Conservation (phyloP, 2,329 filamentous ascomycete species). For the Talaromyces sp. region DNA sequence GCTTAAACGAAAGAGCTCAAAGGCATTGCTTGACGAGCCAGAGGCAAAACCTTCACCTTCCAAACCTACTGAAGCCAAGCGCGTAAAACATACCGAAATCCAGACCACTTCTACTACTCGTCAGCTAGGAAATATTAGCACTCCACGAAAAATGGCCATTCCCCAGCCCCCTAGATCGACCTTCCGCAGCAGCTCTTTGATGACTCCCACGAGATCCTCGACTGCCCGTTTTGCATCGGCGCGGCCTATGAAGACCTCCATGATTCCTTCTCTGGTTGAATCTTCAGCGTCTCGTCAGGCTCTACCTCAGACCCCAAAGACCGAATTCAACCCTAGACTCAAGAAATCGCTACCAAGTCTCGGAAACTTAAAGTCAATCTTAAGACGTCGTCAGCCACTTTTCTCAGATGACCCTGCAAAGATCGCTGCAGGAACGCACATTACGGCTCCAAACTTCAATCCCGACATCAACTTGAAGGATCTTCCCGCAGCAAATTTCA, state of each 20-base stretch:
- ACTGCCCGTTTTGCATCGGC: constrained; percentile 60
- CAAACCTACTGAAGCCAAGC: constrained; percentile 59
- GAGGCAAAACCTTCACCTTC: constrained; percentile 48
- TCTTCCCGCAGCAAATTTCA: constrained; percentile 29
- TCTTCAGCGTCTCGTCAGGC: constrained; percentile 56
- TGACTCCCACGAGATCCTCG: constrained; percentile 78
- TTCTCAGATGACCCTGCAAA: constrained; percentile 60
- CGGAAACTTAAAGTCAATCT: constrained; percentile 60
- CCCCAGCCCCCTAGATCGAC: constrained; percentile 31
- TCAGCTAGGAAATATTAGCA: constrained; percentile 20
- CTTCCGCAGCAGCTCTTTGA: constrained; percentile 56
- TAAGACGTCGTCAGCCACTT: constrained; percentile 59
- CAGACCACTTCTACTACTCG: constrained; percentile 70
- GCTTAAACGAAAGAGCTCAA: constrained; percentile 56
- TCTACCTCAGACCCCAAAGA: constrained; percentile 42
- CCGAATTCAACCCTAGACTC: constrained; percentile 49
- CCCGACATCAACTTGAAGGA: constrained; percentile 52
- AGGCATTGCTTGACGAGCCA: constrained; percentile 64
- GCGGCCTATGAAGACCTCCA: constrained; percentile 55
- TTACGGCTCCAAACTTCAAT: constrained; percentile 40
- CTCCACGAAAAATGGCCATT: constrained; percentile 27
- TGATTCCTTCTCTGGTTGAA: constrained; percentile 54
- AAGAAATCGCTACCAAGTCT: constrained; percentile 51
- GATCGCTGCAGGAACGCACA: constrained; percentile 60
- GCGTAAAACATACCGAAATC: constrained; percentile 63